Conservation (phyloP, 2,329 filamentous ascomycete genomes). For the Blastomyces percursus region DNA sequence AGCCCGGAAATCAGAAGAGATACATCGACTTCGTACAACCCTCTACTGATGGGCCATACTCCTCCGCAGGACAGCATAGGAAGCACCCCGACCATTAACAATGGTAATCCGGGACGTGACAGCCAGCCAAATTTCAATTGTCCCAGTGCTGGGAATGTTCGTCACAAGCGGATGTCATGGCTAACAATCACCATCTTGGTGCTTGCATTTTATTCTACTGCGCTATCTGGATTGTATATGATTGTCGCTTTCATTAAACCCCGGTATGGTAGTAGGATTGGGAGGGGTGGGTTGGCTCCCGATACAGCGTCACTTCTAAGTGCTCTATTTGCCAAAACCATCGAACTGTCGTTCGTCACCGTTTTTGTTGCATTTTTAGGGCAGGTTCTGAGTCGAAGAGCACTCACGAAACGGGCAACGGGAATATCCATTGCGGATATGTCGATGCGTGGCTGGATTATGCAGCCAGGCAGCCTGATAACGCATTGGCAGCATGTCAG, state of each 20-base stretch:
- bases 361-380: conserved; percentile 65
- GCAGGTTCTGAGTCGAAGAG: conserved; percentile 60
- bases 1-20: conserved; percentile 2
- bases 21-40: not conserved
- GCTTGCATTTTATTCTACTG: conserved; percentile 29
- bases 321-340: conserved; percentile 62
- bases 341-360: conserved; percentile 68
- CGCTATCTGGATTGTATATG: conserved; percentile 47
- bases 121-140: conserved; percentile 16
- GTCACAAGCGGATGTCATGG: conserved; percentile 27
- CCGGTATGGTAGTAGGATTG: conserved; percentile 49
- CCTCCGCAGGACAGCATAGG: not conserved
- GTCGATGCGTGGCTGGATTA: conserved; percentile 65
- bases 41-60: not conserved
- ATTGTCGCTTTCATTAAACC: conserved; percentile 51
- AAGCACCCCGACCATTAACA: not conserved
- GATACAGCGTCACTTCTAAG: conserved; percentile 56
- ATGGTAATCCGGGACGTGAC: not conserved
- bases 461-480: conserved; percentile 61
- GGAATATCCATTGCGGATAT: conserved; percentile 67
- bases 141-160: conserved; percentile 21
- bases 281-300: conserved; percentile 44
- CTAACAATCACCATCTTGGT: conserved; percentile 27
- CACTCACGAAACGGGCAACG: conserved; percentile 47
- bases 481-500: conserved; percentile 56